Evolutionary conservation across 2,329 filamentous ascomycete species (phyloP), one percentile per base, ranked within the genome.

Genomic region (Calonectria naviculata): DNA sequence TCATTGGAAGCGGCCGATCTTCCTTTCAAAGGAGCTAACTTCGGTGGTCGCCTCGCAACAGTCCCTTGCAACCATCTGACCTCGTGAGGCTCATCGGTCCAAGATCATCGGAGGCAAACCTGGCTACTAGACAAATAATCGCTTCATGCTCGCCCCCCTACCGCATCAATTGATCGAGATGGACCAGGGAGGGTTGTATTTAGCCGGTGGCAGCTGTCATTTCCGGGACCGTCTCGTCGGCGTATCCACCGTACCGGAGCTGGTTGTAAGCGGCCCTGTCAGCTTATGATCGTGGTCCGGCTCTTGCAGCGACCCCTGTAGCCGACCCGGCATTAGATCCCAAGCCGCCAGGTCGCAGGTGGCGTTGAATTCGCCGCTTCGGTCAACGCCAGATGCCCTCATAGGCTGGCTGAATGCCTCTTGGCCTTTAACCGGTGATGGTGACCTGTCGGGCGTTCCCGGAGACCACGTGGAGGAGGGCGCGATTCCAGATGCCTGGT

Each of bases 201-300:
- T 65, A 65, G 34, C 62, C 62, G 62, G 62, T 29, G 44, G 29
- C 8, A 36, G 26, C 34, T 36, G 17, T 34, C 61, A 64, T 38
- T 47, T 17, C 28, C 61, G 31, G 61, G 21, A 44, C 44, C 61
- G 47, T 24, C 24, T 41, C 17, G 31, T 24, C 46, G 44, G 34
- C 26, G 46, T 42, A 61, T 24, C 36, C 52, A 38, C 52, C 15
- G 36, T 28, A 21, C 56, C 56, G 36, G 36, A 19, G n/a, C 28
- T 28, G 42, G 31, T 31, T 54, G 15, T 65, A 65, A 65, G 62
- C 62, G 62, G 31, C 46, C 44, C 44, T 65, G 49, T 74, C 74
- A 68, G 71, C 29, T 63, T 52, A 73, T 46, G 36, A 68, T 46
- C 38, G 63, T 68, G 47, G 66, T 65, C 67, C 68, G 66, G 68